Percentiles rank a stretch among this genome's conserved stretches.
phyloP scores from a whole-genome alignment of 371 early-diverging fungal genomes.

The Thermomucor indicae-seudaticae region DNA sequence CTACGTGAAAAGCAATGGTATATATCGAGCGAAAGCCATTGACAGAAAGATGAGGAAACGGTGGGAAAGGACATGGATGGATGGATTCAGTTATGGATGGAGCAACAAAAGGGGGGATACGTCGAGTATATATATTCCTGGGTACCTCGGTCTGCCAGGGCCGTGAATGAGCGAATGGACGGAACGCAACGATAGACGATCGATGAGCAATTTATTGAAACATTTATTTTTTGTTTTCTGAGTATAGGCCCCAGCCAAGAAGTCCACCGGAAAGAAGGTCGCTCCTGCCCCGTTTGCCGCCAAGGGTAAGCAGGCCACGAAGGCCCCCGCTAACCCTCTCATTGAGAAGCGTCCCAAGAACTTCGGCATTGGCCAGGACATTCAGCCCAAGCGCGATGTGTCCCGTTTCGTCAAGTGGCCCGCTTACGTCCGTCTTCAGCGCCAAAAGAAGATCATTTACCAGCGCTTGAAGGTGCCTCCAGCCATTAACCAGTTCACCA shows the following conservation, averaged over 20 bases:
- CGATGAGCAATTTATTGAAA: no score
- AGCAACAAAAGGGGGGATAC: conserved; percentile 13
- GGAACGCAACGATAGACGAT: no score
- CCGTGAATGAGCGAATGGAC: not conserved
- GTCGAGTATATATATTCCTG: not conserved
- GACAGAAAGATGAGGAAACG: not conserved
- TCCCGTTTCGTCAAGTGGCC: conserved; percentile 98
- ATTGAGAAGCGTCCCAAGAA: conserved; percentile 91
- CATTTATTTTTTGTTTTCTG: not conserved
- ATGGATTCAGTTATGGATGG: conserved; percentile 13
- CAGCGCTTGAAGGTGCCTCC: conserved; percentile 99
- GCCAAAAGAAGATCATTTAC: conserved; percentile 95
- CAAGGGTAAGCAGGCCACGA: conserved; percentile 67
- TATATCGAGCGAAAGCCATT: not conserved
- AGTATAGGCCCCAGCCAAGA: conserved; percentile 39
- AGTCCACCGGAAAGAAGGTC: conserved; percentile 83
- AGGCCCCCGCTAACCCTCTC: conserved; percentile 82
- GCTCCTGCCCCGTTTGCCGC: conserved; percentile 86
- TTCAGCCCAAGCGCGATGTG: conserved; percentile 95
- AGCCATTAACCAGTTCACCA: conserved; percentile 99
- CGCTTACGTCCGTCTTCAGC: conserved; percentile 95
- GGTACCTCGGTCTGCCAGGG: not conserved
- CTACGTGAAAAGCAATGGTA: not conserved
- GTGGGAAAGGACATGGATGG: conserved; percentile 6
- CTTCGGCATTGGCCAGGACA: conserved; percentile 89